Evolutionary conservation across 2,329 filamentous ascomycete genomes (phyloP).

Genomic region (Cytospora chrysosperma): DNA sequence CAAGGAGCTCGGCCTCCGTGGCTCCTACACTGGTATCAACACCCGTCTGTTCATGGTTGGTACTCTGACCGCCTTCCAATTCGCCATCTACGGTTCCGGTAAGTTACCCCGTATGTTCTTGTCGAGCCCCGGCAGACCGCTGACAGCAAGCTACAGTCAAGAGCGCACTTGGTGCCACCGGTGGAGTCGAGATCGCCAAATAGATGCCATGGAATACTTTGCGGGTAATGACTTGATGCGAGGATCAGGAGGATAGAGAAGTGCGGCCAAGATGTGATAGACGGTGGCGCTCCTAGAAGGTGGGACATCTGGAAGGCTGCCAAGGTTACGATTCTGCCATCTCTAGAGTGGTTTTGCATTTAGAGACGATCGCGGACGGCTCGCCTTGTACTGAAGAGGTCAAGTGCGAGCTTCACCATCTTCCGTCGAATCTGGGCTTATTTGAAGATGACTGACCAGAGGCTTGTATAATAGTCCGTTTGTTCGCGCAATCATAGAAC

Average conservation of each 20-base stretch:
- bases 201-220: constrained; percentile 29
- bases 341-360: constrained; percentile 2
- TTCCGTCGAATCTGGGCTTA: constrained; percentile 24
- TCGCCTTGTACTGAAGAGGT: not conserved
- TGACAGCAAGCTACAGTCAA: no score
- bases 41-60: constrained; percentile 70
- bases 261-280: not conserved
- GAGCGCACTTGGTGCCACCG: constrained; percentile 66
- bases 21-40: constrained; percentile 66
- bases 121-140: no score
- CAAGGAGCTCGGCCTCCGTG: constrained; percentile 66
- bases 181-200: constrained; percentile 71
- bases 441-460: constrained; percentile 26
- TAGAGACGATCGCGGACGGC: not conserved
- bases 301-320: constrained; percentile 2
- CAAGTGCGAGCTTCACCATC: constrained; percentile 16
- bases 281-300: not conserved
- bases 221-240: not conserved
- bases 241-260: not conserved
- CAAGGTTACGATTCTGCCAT: not conserved
- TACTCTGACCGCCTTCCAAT: constrained; percentile 66
- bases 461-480: constrained; percentile 35
- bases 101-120: no score
- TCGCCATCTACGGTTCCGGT: constrained; percentile 65
- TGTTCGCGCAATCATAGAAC: constrained; percentile 29